These are phyloP conservation scores for Saturnispora bothae DNA, from an alignment of 805 yeast genomes.

Conservation along the genomic window DNA sequence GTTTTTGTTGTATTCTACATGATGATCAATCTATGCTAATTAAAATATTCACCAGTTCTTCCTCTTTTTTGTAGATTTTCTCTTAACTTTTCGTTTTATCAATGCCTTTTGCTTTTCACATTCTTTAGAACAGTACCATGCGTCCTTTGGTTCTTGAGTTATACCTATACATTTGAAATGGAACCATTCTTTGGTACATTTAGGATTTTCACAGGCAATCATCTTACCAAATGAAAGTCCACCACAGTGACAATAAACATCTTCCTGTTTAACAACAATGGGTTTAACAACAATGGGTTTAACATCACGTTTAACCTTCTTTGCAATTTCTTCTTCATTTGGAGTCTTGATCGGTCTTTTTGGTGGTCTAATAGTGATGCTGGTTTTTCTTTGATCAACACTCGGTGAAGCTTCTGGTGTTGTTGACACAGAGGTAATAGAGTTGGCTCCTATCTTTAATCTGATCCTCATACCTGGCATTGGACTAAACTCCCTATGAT, in stretches of 20 bases:
- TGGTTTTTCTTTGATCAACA: background rate
- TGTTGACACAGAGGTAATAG: background rate
- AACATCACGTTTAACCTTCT: conserved; percentile 8
- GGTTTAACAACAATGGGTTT: conserved; percentile 11
- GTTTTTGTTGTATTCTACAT: too few species aligned
- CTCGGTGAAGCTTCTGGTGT: background rate
- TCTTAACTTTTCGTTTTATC: conserved; percentile 7
- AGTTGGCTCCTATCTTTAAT: background rate
- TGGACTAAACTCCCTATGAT: background rate
- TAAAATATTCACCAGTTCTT: conserved; percentile 7
- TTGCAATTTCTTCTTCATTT: background rate
- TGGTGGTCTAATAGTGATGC: background rate
- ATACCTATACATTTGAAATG: conserved; percentile 93
- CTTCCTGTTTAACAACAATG: conserved; percentile 11
- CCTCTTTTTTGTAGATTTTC: conserved; percentile 6
- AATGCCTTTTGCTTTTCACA: conserved; percentile 33
- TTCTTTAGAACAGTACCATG: conserved; percentile 79
- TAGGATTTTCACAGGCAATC: conserved; percentile 92
- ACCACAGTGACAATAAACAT: conserved; percentile 38
- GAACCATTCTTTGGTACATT: conserved; percentile 84
- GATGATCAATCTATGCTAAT: background rate
- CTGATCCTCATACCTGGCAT: conserved; percentile 2
- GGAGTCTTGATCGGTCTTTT: background rate
- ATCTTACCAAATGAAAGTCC: conserved; percentile 68
- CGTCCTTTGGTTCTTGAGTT: conserved; percentile 74